Evolutionary conservation across 139 green algal genomes (phyloP), one percentile per base, ranked within the genome.

Genomic region (Chlamydomonas sp.): DNA sequence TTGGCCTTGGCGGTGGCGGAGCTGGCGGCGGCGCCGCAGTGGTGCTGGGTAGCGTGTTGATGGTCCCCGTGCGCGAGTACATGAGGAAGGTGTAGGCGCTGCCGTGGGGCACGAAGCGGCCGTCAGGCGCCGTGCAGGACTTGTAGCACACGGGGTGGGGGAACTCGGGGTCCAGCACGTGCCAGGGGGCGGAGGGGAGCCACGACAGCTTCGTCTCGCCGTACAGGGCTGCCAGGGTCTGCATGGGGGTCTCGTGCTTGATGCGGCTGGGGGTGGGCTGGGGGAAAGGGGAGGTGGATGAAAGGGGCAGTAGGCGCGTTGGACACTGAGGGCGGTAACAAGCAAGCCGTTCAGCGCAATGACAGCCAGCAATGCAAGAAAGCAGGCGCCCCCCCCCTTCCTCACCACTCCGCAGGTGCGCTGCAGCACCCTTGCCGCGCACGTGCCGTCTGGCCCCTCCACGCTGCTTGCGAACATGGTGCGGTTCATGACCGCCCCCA

Each of bases 381-480:
- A 49, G 31, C 31, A 49, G 31, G 14, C 18, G 4, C 68, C 10
- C 4, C 14, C 15, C 12, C 68, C 18, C 68, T 31, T 63, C 64
- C 79, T 2, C 57, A 85, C 79, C 64, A 14, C 1, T 15, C 79
- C 79, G 66, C 79, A 85, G 3, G 79, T 85, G 4, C 79, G 79
- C 57, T 77, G 79, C 49, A 85, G 64, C 6, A 77, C 79, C 66
- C 66, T 77, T 49, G 79, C 16, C 6, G 66, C 57, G 57, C 79
- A 85, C 49, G 49, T 4, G 66, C 79, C 79, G 79, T 4, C 58
- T 5, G 64, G 66, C 15, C 77, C 79, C 15, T 49, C 79, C 79
- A 85, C 79, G 66, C 66, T 58, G 64, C 64, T 77, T 49, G 49
- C 66, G 79, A 77, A 85, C 79, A 85, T 85, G 4, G 64, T 85